Evolutionary conservation across 2,329 filamentous ascomycete species (phyloP).

Genomic region (Alternaria sp.): DNA sequence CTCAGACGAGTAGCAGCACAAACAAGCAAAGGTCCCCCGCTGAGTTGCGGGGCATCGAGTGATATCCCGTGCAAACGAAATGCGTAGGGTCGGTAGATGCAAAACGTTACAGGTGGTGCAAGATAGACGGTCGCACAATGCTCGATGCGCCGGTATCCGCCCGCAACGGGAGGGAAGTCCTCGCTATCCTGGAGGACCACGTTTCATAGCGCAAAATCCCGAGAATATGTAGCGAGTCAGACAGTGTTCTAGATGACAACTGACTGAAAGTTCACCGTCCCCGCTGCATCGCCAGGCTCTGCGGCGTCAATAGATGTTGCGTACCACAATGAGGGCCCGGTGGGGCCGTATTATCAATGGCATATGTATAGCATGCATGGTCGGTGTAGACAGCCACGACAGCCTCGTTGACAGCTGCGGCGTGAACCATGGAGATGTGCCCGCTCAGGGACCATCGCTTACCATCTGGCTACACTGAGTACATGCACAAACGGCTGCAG

Average conservation of each 20-base stretch:
- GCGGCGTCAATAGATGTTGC: background rate
- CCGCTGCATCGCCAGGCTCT: slow-evolving; percentile 17
- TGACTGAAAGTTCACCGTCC: slow-evolving; percentile 15
- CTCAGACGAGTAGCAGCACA: background rate
- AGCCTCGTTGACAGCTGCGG: slow-evolving; percentile 10
- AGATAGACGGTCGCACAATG: slow-evolving; percentile 21
- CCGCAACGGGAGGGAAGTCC: slow-evolving; percentile 21
- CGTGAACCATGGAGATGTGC: slow-evolving; percentile 1
- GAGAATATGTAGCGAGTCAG: slow-evolving; percentile 29
- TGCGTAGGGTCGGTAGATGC: background rate
- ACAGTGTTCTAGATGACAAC: slow-evolving; percentile 28
- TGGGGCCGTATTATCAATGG: slow-evolving; percentile 3
- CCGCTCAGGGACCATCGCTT: slow-evolving; percentile 5
- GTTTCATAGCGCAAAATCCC: slow-evolving; percentile 22
- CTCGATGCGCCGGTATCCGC: slow-evolving; percentile 19
- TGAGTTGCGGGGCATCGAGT: background rate
- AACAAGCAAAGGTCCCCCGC: background rate
- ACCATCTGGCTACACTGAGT: slow-evolving; percentile 14
- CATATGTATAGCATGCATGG: slow-evolving; percentile 1
- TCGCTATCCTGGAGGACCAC: slow-evolving; percentile 13
- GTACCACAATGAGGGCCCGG: background rate
- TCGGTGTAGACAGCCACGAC: slow-evolving; percentile 6
- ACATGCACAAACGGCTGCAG: slow-evolving; percentile 26
- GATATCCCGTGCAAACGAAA: slow-evolving; percentile 3
- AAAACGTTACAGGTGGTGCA: slow-evolving; percentile 16